phyloP scores from a whole-genome alignment of 2,329 filamentous ascomycete genomes.

The Pseudogymnoascus sp. region DNA sequence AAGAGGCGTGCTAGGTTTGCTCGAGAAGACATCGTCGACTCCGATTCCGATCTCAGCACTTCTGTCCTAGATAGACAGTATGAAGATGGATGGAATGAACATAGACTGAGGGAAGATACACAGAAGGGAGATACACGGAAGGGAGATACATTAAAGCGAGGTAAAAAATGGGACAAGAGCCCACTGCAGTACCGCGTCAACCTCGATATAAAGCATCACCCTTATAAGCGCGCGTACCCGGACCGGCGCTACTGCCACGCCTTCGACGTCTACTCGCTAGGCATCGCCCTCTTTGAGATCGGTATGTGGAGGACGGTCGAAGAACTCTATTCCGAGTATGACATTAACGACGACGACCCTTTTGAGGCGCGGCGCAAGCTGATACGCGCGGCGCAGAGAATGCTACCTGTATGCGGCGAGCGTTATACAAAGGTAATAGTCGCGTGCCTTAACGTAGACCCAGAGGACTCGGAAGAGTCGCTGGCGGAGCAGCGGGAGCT shows the following conservation, averaged over 20 bases:
- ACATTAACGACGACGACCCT: background rate
- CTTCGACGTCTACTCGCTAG: constrained; percentile 36
- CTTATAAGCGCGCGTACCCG: constrained; percentile 25
- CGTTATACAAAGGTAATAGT: background rate
- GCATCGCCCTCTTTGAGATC: constrained; percentile 40
- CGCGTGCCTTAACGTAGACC: background rate
- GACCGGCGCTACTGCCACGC: constrained; percentile 23
- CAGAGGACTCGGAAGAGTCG: constrained; percentile 20
- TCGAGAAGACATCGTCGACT: no score
- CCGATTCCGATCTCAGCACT: no score
- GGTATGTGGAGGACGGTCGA: constrained; percentile 31
- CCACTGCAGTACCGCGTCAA: no score
- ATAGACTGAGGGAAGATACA: no score
- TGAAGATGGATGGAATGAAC: no score
- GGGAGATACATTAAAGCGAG: no score
- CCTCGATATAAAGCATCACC: constrained; percentile 27
- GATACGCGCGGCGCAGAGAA: background rate
- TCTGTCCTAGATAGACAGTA: no score
- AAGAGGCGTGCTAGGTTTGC: no score
- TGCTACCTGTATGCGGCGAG: background rate
- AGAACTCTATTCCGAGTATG: background rate
- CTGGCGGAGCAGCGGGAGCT: background rate
- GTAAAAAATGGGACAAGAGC: no score
- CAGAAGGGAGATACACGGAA: no score
- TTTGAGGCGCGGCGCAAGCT: background rate